A percentile compares a stretch with the other conserved stretches of the same genome.
Evolutionary conservation across 495 filamentous ascomycete species (phyloP).

Genomic region (Astrocystis sublimbata): DNA sequence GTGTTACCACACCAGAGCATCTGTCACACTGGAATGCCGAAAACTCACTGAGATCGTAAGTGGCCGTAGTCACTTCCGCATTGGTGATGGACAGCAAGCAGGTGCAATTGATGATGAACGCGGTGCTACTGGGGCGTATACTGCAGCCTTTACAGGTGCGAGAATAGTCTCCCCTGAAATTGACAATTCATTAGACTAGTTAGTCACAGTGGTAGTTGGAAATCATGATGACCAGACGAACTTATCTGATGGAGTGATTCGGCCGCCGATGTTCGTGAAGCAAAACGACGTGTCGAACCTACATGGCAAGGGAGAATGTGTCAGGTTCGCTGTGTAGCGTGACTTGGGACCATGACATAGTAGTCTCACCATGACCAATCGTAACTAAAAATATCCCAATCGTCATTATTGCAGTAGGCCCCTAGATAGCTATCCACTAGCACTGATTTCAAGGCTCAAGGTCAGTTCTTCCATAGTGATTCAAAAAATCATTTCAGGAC

Average conservation of each 20-base stretch:
- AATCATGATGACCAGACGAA: background rate
- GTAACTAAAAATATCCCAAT: conserved; percentile 30
- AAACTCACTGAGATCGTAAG: conserved; percentile 34
- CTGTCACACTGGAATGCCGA: background rate
- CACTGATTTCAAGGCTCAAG: conserved; percentile 1
- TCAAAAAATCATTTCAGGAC: no score
- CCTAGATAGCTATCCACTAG: conserved; percentile 29
- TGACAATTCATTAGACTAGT: background rate
- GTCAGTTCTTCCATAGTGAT: background rate
- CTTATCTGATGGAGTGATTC: conserved; percentile 25
- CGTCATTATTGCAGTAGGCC: conserved; percentile 35
- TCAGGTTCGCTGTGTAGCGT: conserved; percentile 21
- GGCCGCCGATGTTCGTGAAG: conserved; percentile 30
- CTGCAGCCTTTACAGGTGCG: conserved; percentile 31
- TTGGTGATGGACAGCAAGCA: conserved; percentile 23
- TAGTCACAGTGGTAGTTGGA: background rate
- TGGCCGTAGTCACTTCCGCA: conserved; percentile 6
- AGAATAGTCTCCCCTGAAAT: conserved; percentile 33
- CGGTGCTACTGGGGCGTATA: conserved; percentile 18
- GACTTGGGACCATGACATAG: background rate
- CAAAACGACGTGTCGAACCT: conserved; percentile 36
- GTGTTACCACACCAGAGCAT: background rate
- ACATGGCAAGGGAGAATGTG: background rate
- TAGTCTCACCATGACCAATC: conserved; percentile 35
- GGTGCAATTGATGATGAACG: conserved; percentile 28